Percentiles rank a stretch among this genome's conserved stretches.
Evolutionary conservation across 1,284 basidiomycete species (phyloP).

Genomic region (Tilletia walkeri): DNA sequence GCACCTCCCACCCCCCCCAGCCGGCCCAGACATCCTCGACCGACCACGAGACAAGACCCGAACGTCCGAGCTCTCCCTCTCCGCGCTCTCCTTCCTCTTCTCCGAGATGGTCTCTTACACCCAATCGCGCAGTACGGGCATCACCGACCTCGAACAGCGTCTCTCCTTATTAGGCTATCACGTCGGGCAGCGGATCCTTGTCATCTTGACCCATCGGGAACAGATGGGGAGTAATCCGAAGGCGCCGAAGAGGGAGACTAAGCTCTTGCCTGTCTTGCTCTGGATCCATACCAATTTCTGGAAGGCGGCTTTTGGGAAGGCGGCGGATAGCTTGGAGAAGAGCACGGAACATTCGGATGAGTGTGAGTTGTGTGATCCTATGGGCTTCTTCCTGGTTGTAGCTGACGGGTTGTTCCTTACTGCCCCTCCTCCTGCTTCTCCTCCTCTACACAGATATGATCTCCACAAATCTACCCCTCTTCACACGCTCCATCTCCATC

Average conservation of each 20-base stretch:
- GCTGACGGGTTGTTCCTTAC: background rate
- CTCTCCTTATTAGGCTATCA: constrained; percentile 43
- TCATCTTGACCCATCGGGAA: constrained; percentile 36
- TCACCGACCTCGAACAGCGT: constrained; percentile 78
- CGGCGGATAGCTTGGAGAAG: constrained; percentile 91
- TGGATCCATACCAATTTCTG: constrained; percentile 69
- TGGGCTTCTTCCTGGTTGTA: background rate
- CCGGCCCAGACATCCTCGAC: constrained; percentile 43
- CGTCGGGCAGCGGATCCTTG: constrained; percentile 40
- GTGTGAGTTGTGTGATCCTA: constrained; percentile 63
- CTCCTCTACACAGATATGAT: constrained; percentile 80
- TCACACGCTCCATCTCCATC: constrained; percentile 87
- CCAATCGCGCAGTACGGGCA: constrained; percentile 87
- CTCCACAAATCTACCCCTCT: constrained; percentile 87
- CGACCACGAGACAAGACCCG: constrained; percentile 45
- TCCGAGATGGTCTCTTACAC: constrained; percentile 65
- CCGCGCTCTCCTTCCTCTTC: constrained; percentile 44
- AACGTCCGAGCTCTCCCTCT: constrained; percentile 29
- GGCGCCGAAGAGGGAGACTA: constrained; percentile 49
- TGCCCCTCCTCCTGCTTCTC: background rate
- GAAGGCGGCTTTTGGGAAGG: constrained; percentile 85
- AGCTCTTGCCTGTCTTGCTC: constrained; percentile 42
- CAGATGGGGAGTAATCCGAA: constrained; percentile 40
- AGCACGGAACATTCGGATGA: constrained; percentile 94
- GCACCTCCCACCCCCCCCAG: background rate